Evolutionary conservation across 2,329 filamentous ascomycete genomes (phyloP).

Genomic region (Tolypocladium paradoxum): DNA sequence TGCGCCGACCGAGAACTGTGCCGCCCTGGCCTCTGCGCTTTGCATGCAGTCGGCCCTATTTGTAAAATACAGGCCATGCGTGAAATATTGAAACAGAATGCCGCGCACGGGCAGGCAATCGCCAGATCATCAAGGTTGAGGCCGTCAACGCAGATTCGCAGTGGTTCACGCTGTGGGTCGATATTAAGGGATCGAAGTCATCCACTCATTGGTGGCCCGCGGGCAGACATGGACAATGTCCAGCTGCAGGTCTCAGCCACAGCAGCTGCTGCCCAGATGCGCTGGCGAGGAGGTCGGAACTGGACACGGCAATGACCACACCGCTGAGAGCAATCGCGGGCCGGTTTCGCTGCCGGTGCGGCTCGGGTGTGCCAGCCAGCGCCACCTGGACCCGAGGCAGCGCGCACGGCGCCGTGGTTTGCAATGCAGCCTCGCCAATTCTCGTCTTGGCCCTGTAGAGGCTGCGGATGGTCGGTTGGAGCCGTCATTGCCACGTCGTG

Average conservation of each 20-base stretch:
- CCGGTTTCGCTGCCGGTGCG: no score
- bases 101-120: not conserved
- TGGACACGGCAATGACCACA: no score
- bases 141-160: not conserved
- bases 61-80: no score
- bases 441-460: not conserved
- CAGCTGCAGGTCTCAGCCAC: not conserved
- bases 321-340: no score
- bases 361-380: no score
- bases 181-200: not conserved
- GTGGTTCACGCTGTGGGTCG: not conserved
- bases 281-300: no score
- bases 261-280: not conserved
- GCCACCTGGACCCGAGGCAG: no score
- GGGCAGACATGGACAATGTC: no score
- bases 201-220: no score
- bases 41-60: not conserved
- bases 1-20: not conserved
- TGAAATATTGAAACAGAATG: not conserved
- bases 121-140: not conserved
- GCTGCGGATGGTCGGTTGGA: not conserved
- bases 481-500: not conserved
- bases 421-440: no score
- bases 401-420: no score
- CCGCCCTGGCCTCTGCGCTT: not conserved